Conservation (phyloP, 1,284 basidiomycete species). For the Cutaneotrichosporon sp. region DNA sequence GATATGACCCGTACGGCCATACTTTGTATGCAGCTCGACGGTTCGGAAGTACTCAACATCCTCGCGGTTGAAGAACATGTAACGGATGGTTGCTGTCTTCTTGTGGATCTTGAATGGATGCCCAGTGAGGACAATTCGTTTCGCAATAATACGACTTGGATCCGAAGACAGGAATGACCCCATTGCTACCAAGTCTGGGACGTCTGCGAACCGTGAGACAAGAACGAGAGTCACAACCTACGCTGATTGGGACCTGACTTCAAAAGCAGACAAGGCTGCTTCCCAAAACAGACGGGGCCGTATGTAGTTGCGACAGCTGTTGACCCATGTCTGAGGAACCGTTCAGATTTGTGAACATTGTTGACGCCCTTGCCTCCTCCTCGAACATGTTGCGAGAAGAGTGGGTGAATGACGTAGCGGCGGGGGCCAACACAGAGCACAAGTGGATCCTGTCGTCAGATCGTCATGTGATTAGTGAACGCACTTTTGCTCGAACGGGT, state of each 20-base stretch:
- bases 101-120: slow-evolving; percentile 98
- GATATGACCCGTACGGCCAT: slow-evolving; percentile 87
- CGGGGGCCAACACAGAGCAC: slow-evolving; percentile 85
- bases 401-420: slow-evolving; percentile 73
- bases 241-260: background rate
- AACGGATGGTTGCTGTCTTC: slow-evolving; percentile 93
- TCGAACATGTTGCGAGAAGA: slow-evolving; percentile 86
- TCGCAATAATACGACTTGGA: slow-evolving; percentile 85
- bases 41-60: slow-evolving; percentile 93
- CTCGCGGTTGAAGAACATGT: slow-evolving; percentile 96
- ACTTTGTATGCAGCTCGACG: slow-evolving; percentile 87
- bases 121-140: slow-evolving; percentile 87
- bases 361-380: slow-evolving; percentile 86
- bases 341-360: slow-evolving; percentile 96
- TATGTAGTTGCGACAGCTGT: slow-evolving; percentile 82
- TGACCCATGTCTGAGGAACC: slow-evolving; percentile 76
- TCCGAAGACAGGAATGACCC: slow-evolving; percentile 84
- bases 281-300: slow-evolving; percentile 84
- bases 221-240: background rate
- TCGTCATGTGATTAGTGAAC: slow-evolving; percentile 3
- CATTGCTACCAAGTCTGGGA: slow-evolving; percentile 80
- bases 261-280: slow-evolving; percentile 68
- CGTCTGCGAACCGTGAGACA: slow-evolving; percentile 27
- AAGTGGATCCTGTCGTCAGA: slow-evolving; percentile 64
- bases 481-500: slow-evolving; percentile 82